Evolutionary conservation across 2,329 filamentous ascomycete species (phyloP).

Genomic region (Sclerotiophoma versabilis): DNA sequence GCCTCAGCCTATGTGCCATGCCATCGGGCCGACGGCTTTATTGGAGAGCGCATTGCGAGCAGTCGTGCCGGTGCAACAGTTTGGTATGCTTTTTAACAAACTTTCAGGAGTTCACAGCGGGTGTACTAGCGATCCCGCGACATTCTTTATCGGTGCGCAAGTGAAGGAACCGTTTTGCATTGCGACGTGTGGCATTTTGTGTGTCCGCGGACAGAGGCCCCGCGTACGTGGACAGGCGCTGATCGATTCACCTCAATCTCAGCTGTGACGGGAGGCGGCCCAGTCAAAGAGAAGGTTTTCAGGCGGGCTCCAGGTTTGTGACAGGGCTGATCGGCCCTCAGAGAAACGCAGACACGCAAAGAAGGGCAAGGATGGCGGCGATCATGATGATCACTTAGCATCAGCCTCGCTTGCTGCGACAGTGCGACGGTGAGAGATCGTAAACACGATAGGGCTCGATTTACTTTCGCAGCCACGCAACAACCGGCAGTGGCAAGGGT

Average conservation of each 20-base stretch:
- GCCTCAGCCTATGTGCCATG: constrained; percentile 19
- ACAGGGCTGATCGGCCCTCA: constrained; percentile 46
- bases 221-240: constrained; percentile 26
- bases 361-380: constrained; percentile 41
- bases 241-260: constrained; percentile 29
- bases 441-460: constrained; percentile 8
- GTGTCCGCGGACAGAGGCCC: background rate
- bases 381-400: constrained; percentile 35
- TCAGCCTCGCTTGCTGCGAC: constrained; percentile 36
- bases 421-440: constrained; percentile 14
- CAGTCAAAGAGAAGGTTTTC: constrained; percentile 33
- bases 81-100: constrained; percentile 1
- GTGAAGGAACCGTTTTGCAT: background rate
- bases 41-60: background rate
- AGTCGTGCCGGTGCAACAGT: background rate
- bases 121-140: constrained; percentile 1
- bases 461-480: background rate
- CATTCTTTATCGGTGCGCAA: background rate
- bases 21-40: constrained; percentile 24
- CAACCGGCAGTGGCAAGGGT: constrained; percentile 3
- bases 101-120: constrained; percentile 1
- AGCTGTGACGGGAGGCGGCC: constrained; percentile 16
- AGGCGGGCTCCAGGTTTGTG: constrained; percentile 22
- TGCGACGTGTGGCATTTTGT: constrained; percentile 19
- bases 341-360: constrained; percentile 40